Conservation (phyloP, 345 rosid species). For the Salix arbutifolia region DNA sequence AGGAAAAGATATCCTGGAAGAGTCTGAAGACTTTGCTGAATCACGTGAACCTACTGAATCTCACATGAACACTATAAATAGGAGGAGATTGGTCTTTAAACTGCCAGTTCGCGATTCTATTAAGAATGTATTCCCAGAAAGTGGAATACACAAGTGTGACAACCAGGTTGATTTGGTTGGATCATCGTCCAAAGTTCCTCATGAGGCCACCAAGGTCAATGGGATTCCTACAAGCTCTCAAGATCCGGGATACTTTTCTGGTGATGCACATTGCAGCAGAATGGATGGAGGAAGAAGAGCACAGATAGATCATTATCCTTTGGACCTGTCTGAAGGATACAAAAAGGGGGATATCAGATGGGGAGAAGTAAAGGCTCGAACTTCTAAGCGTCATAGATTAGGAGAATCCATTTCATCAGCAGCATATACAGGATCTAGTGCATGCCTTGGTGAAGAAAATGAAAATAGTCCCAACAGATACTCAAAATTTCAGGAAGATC, state of each 20-base stretch:
- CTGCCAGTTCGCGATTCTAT: constrained; percentile 59
- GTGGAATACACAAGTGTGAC: constrained; percentile 16
- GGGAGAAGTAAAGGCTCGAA: constrained; percentile 85
- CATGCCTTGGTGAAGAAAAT: constrained; percentile 21
- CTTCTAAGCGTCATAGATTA: constrained; percentile 59
- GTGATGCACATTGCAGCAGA: constrained; percentile 26
- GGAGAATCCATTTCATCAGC: constrained; percentile 43
- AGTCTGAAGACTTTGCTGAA: constrained; percentile 40
- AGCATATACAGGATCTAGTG: constrained; percentile 27
- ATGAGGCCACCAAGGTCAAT: constrained; percentile 29
- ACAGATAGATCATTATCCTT: constrained; percentile 26
- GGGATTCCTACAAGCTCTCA: constrained; percentile 22
- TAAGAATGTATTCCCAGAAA: constrained; percentile 37
- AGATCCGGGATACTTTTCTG: constrained; percentile 32
- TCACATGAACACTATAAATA: constrained; percentile 45
- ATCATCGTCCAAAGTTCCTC: constrained; percentile 41
- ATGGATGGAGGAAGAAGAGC: constrained; percentile 30
- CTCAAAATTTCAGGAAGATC: constrained; percentile 28
- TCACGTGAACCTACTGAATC: constrained; percentile 40
- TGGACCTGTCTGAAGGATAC: constrained; percentile 39
- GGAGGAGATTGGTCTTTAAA: constrained; percentile 70
- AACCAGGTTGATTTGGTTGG: constrained; percentile 36
- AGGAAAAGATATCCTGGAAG: constrained; percentile 65
- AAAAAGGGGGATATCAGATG: constrained; percentile 61
- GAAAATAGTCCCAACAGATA: constrained; percentile 30